Percentiles rank a stretch among this genome's conserved stretches.
phyloP scores from a whole-genome alignment of 495 filamentous ascomycete genomes.

The Pyrenula massariospora region DNA sequence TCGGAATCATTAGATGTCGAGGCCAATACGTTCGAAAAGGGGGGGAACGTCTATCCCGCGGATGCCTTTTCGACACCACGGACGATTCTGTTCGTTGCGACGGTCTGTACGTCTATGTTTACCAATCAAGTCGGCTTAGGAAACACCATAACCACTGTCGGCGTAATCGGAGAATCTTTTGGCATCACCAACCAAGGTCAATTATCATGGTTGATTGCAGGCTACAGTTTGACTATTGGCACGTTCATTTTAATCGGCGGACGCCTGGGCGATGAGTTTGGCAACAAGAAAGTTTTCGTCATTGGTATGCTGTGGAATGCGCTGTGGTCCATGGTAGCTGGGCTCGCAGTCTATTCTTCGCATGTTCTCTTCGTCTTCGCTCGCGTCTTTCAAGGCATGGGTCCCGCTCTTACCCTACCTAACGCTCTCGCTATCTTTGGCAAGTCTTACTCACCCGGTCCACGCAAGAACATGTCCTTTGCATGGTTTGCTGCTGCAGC shows the following conservation, averaged over 20 bases:
- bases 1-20: too few species aligned
- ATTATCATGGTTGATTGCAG: constrained; percentile 43
- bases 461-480: constrained; percentile 52
- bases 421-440: constrained; percentile 53
- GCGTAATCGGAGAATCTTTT: constrained; percentile 14
- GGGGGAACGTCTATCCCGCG: too few species aligned
- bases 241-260: constrained; percentile 54
- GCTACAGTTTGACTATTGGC: constrained; percentile 47
- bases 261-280: constrained; percentile 45
- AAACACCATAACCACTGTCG: constrained; percentile 24
- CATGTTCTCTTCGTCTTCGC: constrained; percentile 39
- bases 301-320: constrained; percentile 45
- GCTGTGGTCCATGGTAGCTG: constrained; percentile 43
- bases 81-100: constrained; percentile 23
- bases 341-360: constrained; percentile 11
- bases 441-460: constrained; percentile 36
- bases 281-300: constrained; percentile 45
- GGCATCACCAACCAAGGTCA: constrained; percentile 6
- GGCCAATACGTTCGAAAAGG: too few species aligned
- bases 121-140: constrained; percentile 26
- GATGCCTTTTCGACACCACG: too few species aligned
- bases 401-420: constrained; percentile 47
- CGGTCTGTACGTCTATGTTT: constrained; percentile 33
- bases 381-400: constrained; percentile 51
- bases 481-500: constrained; percentile 51